Base-by-base conservation (phyloP, 768 basidiomycete genomes). In the Asterophora lycoperdoides region DNA sequence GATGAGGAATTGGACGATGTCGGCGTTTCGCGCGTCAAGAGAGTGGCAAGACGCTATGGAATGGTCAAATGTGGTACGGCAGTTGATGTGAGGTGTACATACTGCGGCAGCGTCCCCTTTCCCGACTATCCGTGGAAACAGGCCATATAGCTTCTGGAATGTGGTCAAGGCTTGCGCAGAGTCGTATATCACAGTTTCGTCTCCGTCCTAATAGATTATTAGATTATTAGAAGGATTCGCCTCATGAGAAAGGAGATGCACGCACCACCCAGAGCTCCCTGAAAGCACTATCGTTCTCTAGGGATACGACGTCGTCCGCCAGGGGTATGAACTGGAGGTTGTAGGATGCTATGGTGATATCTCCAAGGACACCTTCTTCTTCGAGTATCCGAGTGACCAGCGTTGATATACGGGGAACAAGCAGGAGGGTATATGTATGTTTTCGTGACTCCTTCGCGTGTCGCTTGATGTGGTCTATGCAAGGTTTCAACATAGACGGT, bases 331-430 rank as follows among this genome's bases (percentile, higher is more conserved):
- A 90, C 58, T 94, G 93, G 18, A 99, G 76, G 64, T 91, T 90
- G 67, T 92, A 95, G 23, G 90, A 80, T 15, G 83, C 81, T 26
- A 98, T 80, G 7, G 80, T 84, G 38, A 99, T 75, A 59, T 97
- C 94, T n/a, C 96, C 96, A 13, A 94, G 77, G 1, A 99, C 94
- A n/a, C 95, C 96, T 60, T 96, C 89, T 63, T 98, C 94, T 60
- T 97, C 93, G 37, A 99, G 70, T 54, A 93, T 84, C 48, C 84
- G 80, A 29, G 83, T 80, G 44, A 94, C 90, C 7, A 98, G 76
- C 5, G 86, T 87, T 2, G 96, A 98, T 32, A 80, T 73, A 34
- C 94, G 77, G 8, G 96, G 96, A 0, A 93, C 89, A 38, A 96
- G 79, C 20, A 99, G 70, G 29, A 98, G 65, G 18, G 87, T 94